Base-by-base conservation (phyloP, 306 rosid species). In the Fragaria iinumae region DNA sequence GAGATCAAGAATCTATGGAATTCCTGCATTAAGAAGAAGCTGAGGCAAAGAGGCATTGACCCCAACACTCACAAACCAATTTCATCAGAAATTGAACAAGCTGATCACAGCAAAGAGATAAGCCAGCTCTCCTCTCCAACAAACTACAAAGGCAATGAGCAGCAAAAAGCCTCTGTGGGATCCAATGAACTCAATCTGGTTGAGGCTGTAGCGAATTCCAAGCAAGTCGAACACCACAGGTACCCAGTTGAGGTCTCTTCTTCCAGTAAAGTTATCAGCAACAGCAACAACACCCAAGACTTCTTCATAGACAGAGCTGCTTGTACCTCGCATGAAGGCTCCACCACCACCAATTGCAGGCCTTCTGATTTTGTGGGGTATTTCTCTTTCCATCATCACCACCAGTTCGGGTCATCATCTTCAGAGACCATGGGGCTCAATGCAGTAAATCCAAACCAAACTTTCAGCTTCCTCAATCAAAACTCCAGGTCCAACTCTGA, bases 1-100 rank as follows among this genome's bases (percentile, higher is more conserved):
- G 98, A 95, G 86, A 95, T 95, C 32, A 95, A 95, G 47, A 95
- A 95, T 48, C 57, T 95, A 59, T 95, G 98, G 98, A 92, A 95
- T 53, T 95, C 97, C 0, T 81, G 92, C 86, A 87, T 95, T 16
- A 95, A 95, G 86, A 95, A 95, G 96, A 95, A 92, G 90, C 89
- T 95, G 4, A 88, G 89, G 79, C 96, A 89, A 85, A 89, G 81
- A 77, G 98, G 97, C 27, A 92, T 95, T 82, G 98, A 95, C 75
- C 98, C 98, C 45, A 87, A 87, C 84, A 95, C 97, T 9, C 98
- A 95, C 89, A 92, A 88, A 62, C 93, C 89, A 0, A 78, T 90
- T 36, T 81, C 85, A 9, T 86, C 85, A 6, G 88, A 88, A 62
- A 71, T 59, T 70, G 89, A 77, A 60, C 67, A 80, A 38, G 32